A percentile compares a stretch with the other conserved stretches of the same genome.
Evolutionary conservation across 768 basidiomycete species (phyloP).

Genomic region (Kwoniella europaea): DNA sequence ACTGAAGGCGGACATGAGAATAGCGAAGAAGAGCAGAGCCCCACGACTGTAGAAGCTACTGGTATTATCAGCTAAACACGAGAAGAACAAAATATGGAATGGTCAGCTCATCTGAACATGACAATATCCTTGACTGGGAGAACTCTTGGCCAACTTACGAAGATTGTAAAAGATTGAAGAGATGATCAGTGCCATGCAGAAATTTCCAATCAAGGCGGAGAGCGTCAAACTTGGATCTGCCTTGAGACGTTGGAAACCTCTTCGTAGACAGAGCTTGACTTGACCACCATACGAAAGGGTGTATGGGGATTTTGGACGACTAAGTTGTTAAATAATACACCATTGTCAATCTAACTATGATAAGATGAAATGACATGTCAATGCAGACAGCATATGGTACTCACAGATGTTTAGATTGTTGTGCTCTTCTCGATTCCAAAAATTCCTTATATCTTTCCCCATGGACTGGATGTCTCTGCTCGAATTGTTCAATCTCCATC

Average conservation of each 20-base stretch:
- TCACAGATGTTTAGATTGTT: constrained; percentile 75
- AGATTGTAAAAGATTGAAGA: constrained; percentile 56
- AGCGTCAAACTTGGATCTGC: constrained; percentile 60
- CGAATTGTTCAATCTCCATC: constrained; percentile 67
- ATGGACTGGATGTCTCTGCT: constrained; percentile 58
- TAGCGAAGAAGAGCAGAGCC: constrained; percentile 59
- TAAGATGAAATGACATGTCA: constrained; percentile 63
- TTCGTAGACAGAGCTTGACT: constrained; percentile 61
- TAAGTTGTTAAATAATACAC: constrained; percentile 9
- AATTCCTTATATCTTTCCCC: constrained; percentile 68
- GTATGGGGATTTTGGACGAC: constrained; percentile 59
- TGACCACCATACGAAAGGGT: constrained; percentile 63
- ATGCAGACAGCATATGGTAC: constrained; percentile 66
- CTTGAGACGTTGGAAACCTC: constrained; percentile 62
- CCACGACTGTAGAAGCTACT: constrained; percentile 50
- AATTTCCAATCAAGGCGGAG: constrained; percentile 53
- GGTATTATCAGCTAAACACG: constrained; percentile 31
- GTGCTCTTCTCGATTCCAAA: constrained; percentile 68
- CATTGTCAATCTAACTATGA: constrained; percentile 58
- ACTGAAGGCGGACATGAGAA: constrained; percentile 66
- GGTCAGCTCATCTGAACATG: not conserved
- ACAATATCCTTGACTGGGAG: not conserved
- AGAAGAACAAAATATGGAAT: not conserved
- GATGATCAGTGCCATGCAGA: constrained; percentile 52
- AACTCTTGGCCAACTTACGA: constrained; percentile 24